Base-by-base conservation (phyloP, 768 basidiomycete genomes). In the Collybia nuda region DNA sequence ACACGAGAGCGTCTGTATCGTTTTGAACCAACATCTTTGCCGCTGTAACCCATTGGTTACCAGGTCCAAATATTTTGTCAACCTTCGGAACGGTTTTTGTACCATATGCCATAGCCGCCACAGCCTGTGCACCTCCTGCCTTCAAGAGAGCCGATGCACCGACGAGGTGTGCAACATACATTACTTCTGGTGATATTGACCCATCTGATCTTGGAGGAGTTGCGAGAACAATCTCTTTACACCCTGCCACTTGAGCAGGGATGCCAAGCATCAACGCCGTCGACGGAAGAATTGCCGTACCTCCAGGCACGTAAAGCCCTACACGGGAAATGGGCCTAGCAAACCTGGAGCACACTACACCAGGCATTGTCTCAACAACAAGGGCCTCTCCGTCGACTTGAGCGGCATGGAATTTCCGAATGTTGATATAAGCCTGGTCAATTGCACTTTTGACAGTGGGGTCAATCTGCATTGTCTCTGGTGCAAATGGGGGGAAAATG, bases 1-100 rank as follows among this genome's bases (percentile, higher is more conserved):
- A 90, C 6, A 98, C 94, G 54, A 95, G 69, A 7, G 97, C 96
- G 60, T 95, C 90, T 11, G 95, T 95, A 64, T 99, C 97, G 68
- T 98, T 99, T 66, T 98, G 95, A 21, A 99, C 96, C 47, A 96
- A 71, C 97, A 99, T 98, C 74, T 99, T 99, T 45, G 96, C 97
- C 1, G 97, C 97, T 1, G 96, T 99, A 19, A 99, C 97, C 93
- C 95, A 99, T 67, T 98, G 97, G 66, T 99, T 99, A 21, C 97
- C 97, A 5, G 97, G 97, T 7, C 97, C 97, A 63, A 98, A 96
- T 59, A 99, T 94, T 74, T 99, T 99, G 77, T 99, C 97, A 21
- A 98, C 96, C 70, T 99, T 98, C 14, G 94, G 93, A 5, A 95
- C 93, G 3, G 88, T 88, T 65, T 90, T 78, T 5, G 97, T 99